Evolutionary conservation across 2,329 filamentous ascomycete genomes (phyloP), one percentile per base, ranked within the genome.

Genomic region (Pseudogymnoascus sp.): DNA sequence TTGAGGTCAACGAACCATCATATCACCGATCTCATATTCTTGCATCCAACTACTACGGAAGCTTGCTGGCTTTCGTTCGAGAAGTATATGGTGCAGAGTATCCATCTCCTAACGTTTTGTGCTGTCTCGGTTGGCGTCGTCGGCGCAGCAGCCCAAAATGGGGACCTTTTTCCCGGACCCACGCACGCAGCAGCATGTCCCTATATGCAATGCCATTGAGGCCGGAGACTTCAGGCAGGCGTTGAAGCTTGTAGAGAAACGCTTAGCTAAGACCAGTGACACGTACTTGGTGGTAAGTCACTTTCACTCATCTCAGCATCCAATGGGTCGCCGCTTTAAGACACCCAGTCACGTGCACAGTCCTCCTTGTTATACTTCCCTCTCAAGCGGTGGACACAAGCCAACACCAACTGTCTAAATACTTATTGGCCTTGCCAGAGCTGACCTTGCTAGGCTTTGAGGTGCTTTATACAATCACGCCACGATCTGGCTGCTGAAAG

Each of bases 191-290:
- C 69, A 70, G 59, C 70, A 74, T 65, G 66, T 64, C 18, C 68
- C 69, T 7, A 74, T 74, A 40, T 73, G 70, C 69, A 71, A 70
- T 56, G 70, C 72, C 12, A 71, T 74, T 47, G 71, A 73, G 42
- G 68, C 67, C n/a, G 69, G 67, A 33, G 72, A 73, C 65, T 71
- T 68, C 61, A 74, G 73, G 65, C 70, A 73, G 63, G 73, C 73
- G 10, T 64, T 73, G 42, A 74, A 73, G 64, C 65, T 72, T 3
- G 70, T 74, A 3, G 72, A 74, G 8, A 74, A 74, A 65, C 69
- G 69, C 50, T 60, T 74, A 31, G 64, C 68, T 23, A 74, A 74
- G 65, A 65, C 60, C 11, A 68, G 67, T 4, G 68, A 71, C 23
- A 38, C 35, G 28, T 73, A 74, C 63, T 65, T 71, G 21, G 67